Conservation (phyloP, 805 yeast species). For the Kazachstania martiniae region DNA sequence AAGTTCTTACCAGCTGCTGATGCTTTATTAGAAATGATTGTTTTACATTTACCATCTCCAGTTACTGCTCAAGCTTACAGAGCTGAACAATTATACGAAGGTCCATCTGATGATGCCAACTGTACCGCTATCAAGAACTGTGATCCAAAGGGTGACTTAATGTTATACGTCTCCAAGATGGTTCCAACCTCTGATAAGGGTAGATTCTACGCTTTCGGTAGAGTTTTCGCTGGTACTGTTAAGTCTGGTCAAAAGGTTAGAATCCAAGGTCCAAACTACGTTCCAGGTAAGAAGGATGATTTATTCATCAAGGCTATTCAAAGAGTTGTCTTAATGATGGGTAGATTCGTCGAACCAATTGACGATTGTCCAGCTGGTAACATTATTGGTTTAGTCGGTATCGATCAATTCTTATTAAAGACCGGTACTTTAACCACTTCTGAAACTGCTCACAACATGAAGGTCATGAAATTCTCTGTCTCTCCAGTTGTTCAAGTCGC, state of each 20-base stretch:
- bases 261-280: constrained; percentile 99
- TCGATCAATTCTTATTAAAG: constrained; percentile 98
- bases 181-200: constrained; percentile 99
- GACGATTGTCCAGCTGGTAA: constrained; percentile 99
- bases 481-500: constrained; percentile 99
- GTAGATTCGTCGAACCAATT: constrained; percentile 94
- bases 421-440: constrained; percentile 97
- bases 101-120: constrained; percentile 89
- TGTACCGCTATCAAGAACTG: constrained; percentile 93
- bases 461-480: constrained; percentile 99
- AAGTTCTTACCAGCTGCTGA: constrained; percentile 99
- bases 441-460: constrained; percentile 97
- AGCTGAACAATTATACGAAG: constrained; percentile 98
- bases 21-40: constrained; percentile 97
- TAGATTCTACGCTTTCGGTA: constrained; percentile 99
- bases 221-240: constrained; percentile 99
- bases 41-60: constrained; percentile 97
- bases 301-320: constrained; percentile 94
- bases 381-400: constrained; percentile 99
- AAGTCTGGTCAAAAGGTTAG: constrained; percentile 98
- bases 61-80: constrained; percentile 98
- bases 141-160: constrained; percentile 96
- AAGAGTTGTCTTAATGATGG: constrained; percentile 99
- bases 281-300: constrained; percentile 97
- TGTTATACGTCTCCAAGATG: constrained; percentile 99